A percentile compares a stretch with the other conserved stretches of the same genome.
These are phyloP conservation scores for Xylariales sp. DNA, from an alignment of 2,329 filamentous ascomycete genomes.

Conservation along the genomic window DNA sequence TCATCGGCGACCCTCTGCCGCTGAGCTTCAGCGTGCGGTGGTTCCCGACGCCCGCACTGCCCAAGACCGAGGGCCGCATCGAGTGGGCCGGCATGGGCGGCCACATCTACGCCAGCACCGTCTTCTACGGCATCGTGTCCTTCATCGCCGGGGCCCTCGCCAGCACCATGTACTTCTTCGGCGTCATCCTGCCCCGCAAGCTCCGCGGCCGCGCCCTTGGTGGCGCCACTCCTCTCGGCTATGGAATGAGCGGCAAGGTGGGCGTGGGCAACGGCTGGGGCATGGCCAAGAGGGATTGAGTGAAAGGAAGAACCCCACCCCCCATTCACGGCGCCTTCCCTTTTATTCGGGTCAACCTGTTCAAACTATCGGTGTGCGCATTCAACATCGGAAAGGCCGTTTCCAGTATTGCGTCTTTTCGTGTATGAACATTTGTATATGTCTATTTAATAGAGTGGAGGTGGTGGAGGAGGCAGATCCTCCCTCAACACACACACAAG, in stretches of 20 bases:
- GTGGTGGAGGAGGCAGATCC: too few relatives aligned
- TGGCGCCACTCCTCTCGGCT: constrained; percentile 53
- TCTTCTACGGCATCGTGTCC: constrained; percentile 58
- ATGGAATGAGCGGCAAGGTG: constrained; percentile 45
- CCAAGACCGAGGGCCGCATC: constrained; percentile 60
- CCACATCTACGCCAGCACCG: constrained; percentile 58
- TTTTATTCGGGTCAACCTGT: too few relatives aligned
- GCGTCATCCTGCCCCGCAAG: constrained; percentile 51
- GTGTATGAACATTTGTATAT: too few relatives aligned
- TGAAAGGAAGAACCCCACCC: background rate
- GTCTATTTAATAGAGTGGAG: too few relatives aligned
- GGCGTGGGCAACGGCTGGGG: constrained; percentile 56
- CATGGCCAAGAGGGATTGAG: constrained; percentile 49
- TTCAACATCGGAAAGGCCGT: too few relatives aligned
- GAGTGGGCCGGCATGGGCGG: constrained; percentile 63
- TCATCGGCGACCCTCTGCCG: constrained; percentile 83
- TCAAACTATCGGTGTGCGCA: too few relatives aligned
- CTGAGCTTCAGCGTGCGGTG: constrained; percentile 79
- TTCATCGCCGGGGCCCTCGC: constrained; percentile 52
- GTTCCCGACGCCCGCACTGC: constrained; percentile 73
- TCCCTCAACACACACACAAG: too few relatives aligned
- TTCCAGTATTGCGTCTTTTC: too few relatives aligned
- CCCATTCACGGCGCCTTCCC: too few relatives aligned
- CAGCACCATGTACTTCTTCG: constrained; percentile 56
- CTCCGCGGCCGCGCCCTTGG: constrained; percentile 47